Evolutionary conservation across 352 stramenopile genomes (phyloP).

Genomic region (Halophytophthora batemanensis): DNA sequence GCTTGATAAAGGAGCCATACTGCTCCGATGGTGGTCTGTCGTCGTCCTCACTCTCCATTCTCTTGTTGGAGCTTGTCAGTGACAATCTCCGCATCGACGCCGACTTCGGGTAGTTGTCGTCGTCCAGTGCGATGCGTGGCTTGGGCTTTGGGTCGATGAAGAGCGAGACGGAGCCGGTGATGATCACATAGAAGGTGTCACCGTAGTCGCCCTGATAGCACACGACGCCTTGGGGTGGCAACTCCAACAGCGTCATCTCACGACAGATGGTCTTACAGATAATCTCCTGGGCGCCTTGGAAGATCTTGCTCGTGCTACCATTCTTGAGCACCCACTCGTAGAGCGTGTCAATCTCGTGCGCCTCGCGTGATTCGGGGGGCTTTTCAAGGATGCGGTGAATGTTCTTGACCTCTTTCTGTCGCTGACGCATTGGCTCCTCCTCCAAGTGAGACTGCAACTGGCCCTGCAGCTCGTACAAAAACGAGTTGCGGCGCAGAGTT

Average conservation of each 20-base stretch:
- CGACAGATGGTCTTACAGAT: conserved; percentile 88
- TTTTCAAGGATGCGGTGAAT: conserved; percentile 58
- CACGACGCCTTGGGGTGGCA: conserved; percentile 56
- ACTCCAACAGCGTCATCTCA: conserved; percentile 80
- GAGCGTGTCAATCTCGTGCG: conserved; percentile 63
- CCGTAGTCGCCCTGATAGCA: conserved; percentile 85
- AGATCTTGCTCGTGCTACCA: conserved; percentile 80
- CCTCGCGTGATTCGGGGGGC: conserved; percentile 38
- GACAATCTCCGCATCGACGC: conserved; percentile 3
- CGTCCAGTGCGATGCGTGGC: conserved; percentile 17
- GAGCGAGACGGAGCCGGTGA: conserved; percentile 69
- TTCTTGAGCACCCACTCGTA: conserved; percentile 83
- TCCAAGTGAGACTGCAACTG: conserved; percentile 46
- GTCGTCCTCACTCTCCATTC: conserved; percentile 19
- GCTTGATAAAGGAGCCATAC: conserved; percentile 73
- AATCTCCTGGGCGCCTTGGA: conserved; percentile 79
- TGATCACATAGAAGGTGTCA: conserved; percentile 80
- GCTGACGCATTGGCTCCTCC: conserved; percentile 40
- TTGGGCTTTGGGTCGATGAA: conserved; percentile 69
- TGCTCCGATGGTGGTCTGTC: conserved; percentile 31
- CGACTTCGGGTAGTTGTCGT: conserved; percentile 13
- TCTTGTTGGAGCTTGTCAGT: background rate
- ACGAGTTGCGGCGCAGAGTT: conserved; percentile 33
- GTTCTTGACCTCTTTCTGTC: conserved; percentile 38
- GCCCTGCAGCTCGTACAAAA: conserved; percentile 58